Evolutionary conservation across 192 early-diverging fungal species (phyloP), one percentile per base, ranked within the genome.

Genomic region (Backusella tarrabulga): DNA sequence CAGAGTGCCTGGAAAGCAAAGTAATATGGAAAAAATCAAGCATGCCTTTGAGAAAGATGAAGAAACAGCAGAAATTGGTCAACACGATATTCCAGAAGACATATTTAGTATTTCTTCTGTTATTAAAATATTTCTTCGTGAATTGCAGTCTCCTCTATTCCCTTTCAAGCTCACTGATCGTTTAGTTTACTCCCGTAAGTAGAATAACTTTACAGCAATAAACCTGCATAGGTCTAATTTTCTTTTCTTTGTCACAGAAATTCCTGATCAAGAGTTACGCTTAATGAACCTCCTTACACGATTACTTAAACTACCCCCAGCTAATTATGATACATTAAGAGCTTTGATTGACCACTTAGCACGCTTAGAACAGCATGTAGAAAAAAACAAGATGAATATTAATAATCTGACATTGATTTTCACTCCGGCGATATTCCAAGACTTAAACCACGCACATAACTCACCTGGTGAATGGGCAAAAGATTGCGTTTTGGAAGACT

Each of bases 301-400:
- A 32, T 77, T 89, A 21, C 80, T 85, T n/a, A 71, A 73, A 34
- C 80, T 91, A 6, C 77, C 87, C 9, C 81, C 79, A 44, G 82
- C 82, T 67, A 88, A 91, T 26, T 82, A 86, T 52, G 85, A 85
- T 29, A 86, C 89, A 1, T 80, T 92, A 17, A 88, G 90, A 77
- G 83, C 79, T 19, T 67, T 92, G 35, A 80, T 89, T 3, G 76
- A 86, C 34, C 91, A 92, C 80, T 74, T 92, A 29, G 74, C 83
- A 60, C 85, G 74, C 86, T 90, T 92, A 4, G 76, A 84, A 38
- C 38, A 67, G 0, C 73, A 89, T 21, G 79, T 85, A 19, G 84
- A 86, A 21, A 73, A 79, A 21, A 93, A 93, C 85, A 93, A 93
- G 70, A 93, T 93, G 91, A 86, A 82, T 8, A 76, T 86, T 3